These are phyloP conservation scores for Phytophthora pluvialis DNA, from an alignment of 352 stramenopile species.

Conservation along the genomic window DNA sequence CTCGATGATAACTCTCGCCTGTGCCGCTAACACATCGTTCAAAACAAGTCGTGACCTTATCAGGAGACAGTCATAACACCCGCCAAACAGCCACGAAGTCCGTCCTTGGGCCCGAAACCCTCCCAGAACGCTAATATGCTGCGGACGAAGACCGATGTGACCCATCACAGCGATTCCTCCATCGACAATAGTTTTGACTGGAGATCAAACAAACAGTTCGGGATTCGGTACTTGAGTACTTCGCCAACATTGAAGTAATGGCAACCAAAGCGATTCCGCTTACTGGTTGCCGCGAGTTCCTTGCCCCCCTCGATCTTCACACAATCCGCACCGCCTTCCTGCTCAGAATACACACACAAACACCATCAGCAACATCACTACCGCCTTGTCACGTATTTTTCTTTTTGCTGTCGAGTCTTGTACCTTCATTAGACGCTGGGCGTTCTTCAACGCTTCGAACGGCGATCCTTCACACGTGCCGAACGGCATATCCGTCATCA, in stretches of 20 bases:
- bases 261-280: background rate
- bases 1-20: constrained; percentile 94
- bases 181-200: constrained; percentile 77
- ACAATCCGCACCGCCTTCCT: constrained; percentile 97
- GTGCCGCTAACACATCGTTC: constrained; percentile 40
- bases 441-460: constrained; percentile 94
- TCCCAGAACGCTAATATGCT: constrained; percentile 95
- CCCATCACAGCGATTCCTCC: constrained; percentile 97
- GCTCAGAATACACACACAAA: background rate
- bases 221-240: too few relatives aligned
- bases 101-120: constrained; percentile 96
- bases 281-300: constrained; percentile 79
- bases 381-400: background rate
- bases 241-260: background rate
- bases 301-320: constrained; percentile 98
- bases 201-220: background rate
- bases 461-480: constrained; percentile 95
- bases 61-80: too few relatives aligned
- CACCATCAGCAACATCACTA: background rate
- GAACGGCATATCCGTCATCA: constrained; percentile 99
- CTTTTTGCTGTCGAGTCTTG: background rate
- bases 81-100: too few relatives aligned
- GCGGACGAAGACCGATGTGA: constrained; percentile 97
- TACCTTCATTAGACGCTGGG: constrained; percentile 93
- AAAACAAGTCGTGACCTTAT: too few relatives aligned